A percentile compares a stretch with the other conserved stretches of the same genome.
phyloP scores from a whole-genome alignment of 2,329 filamentous ascomycete species.

The Pseudogymnoascus sp. region DNA sequence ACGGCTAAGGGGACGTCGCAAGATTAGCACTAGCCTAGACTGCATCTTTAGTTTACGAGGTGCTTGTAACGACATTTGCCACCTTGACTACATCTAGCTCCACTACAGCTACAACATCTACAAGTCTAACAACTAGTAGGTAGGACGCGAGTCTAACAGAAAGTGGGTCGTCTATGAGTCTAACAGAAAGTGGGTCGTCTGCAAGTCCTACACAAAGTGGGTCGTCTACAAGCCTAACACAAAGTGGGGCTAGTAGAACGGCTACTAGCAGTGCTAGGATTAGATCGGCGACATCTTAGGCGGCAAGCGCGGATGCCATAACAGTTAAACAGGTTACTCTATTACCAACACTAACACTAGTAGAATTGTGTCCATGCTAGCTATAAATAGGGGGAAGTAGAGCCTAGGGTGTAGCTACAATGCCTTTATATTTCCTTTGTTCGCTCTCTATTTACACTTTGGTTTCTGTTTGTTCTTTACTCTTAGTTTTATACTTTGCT shows the following conservation, averaged over 20 bases:
- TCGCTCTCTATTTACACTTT: not conserved
- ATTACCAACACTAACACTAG: not conserved
- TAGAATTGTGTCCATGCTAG: not conserved
- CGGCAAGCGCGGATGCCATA: not conserved
- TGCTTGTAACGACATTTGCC: not conserved
- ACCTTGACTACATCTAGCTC: not conserved
- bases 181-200: not conserved
- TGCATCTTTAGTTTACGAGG: not conserved
- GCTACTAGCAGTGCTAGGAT: not conserved
- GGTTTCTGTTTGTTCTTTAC: not conserved
- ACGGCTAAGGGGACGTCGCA: not conserved
- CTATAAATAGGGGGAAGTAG: not conserved
- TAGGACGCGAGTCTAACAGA: not conserved
- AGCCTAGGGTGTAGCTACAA: not conserved
- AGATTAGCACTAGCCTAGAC: not conserved
- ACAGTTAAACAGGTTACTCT: not conserved
- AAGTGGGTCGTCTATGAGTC: not conserved
- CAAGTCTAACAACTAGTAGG: not conserved
- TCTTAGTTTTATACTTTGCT: too few relatives aligned
- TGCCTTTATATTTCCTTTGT: not conserved
- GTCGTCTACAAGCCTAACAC: too few relatives aligned
- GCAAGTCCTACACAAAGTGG: not conserved
- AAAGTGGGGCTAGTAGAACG: not conserved
- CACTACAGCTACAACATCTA: not conserved
- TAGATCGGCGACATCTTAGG: not conserved